phyloP scores from a whole-genome alignment of 2,329 filamentous ascomycete genomes.

The Aspergillus nomiae region DNA sequence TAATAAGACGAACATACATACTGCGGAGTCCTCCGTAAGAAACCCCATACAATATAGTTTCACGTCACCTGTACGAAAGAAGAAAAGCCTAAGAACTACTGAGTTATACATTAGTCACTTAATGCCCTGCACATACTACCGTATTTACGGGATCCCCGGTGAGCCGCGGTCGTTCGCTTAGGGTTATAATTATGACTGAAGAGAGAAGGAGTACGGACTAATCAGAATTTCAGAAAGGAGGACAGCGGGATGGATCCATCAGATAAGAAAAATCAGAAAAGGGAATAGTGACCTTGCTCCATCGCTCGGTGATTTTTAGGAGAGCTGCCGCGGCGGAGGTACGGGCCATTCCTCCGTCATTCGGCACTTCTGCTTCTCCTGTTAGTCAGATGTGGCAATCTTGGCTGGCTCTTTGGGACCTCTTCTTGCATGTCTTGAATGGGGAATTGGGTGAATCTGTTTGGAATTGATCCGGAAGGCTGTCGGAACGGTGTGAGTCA shows the following conservation, averaged over 20 bases:
- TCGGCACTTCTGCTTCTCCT: constrained; percentile 18
- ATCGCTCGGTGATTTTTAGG: background rate
- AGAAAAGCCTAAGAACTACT: too few relatives aligned
- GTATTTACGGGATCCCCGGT: background rate
- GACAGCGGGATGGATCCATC: background rate
- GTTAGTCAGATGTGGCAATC: background rate
- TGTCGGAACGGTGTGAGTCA: background rate
- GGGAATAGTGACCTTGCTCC: background rate
- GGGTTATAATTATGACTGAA: background rate
- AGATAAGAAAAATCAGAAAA: constrained; percentile 9
- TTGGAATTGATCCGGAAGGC: background rate
- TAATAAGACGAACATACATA: too few relatives aligned
- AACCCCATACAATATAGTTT: too few relatives aligned
- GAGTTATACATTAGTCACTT: too few relatives aligned
- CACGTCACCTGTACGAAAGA: too few relatives aligned
- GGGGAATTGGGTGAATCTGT: background rate
- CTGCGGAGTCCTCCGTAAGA: too few relatives aligned
- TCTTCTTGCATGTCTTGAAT: background rate
- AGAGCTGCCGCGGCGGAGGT: constrained; percentile 6
- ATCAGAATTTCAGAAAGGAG: background rate
- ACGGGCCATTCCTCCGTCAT: constrained; percentile 21
- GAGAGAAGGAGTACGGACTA: background rate
- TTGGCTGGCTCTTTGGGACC: background rate
- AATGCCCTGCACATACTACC: too few relatives aligned
- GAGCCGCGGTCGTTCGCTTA: background rate